Percentiles rank a stretch among this genome's conserved stretches.
Conservation (phyloP, 805 yeast species). For the Wickerhamiella sergipiensis region DNA sequence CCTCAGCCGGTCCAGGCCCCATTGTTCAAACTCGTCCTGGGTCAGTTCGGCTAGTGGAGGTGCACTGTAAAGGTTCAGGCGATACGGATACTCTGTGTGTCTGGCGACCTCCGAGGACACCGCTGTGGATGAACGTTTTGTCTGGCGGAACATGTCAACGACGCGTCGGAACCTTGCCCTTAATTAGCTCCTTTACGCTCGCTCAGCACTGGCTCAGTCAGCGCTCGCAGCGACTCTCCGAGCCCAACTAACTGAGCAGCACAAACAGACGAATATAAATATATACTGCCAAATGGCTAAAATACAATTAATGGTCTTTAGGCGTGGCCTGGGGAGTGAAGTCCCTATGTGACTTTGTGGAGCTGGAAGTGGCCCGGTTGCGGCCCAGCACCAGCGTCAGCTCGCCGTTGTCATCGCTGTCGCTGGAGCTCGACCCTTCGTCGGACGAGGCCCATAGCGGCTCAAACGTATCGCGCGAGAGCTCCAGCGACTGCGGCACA, state of each 20-base stretch:
- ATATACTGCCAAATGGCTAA: background rate
- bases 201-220: no score
- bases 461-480: background rate
- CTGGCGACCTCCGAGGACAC: slow-evolving; percentile 7
- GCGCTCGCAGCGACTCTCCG: no score
- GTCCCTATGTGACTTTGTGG: background rate
- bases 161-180: background rate
- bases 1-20: slow-evolving; percentile 89
- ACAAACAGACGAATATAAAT: background rate
- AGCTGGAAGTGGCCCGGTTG: background rate
- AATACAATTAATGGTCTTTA: background rate
- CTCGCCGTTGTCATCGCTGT: slow-evolving; percentile 16
- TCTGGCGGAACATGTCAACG: slow-evolving; percentile 4
- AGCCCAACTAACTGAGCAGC: no score
- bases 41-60: slow-evolving; percentile 84
- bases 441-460: background rate
- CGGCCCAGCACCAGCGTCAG: slow-evolving; percentile 17
- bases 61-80: slow-evolving; percentile 58
- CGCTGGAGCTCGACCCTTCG: slow-evolving; percentile 1
- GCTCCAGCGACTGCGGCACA: background rate
- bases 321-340: background rate
- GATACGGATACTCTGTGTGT: slow-evolving; percentile 30
- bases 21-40: slow-evolving; percentile 78
- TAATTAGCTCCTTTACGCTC: background rate
- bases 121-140: background rate